Evolutionary conservation across 352 stramenopile species (phyloP), one percentile per base, ranked within the genome.

Genomic region (Pythium graminicola): DNA sequence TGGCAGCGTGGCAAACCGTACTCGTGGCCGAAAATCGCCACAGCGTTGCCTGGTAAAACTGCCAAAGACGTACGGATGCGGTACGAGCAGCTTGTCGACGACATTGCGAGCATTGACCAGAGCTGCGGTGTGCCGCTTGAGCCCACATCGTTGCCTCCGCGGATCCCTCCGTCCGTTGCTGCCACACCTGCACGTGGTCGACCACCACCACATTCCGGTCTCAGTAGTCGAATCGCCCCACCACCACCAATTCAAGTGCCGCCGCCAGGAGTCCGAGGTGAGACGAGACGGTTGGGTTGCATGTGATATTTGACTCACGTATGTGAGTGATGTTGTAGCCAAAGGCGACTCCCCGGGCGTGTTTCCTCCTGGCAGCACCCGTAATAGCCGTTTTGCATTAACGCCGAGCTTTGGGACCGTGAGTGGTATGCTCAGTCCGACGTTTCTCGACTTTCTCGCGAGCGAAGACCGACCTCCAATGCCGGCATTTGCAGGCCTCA

Each of bases 21-120:
- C 52, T 76, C 77, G 38, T 94, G 84, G 84, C 60, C 69, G 10
- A 87, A 87, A 61, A 90, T 94, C 32, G 81, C 84, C 3, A 65
- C 69, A 8, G 48, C 50, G 4, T 47, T 94, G 17, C 81, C 81
- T 0, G 81, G 78, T 3, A 92, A 89, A 53, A 86, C 72, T 7
- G 76, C 61, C 10, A 88, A 86, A 42, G 84, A 94, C 23, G 78
- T 88, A 27, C 70, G 70, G 23, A 59, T 60, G 28, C 70, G 80
- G 24, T 94, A 89, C 52, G 76, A 94, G 40, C 72, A 85, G 46
- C 78, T 94, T 45, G 58, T 94, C 27, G 68, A 73, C 24, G 84
- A 94, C 62, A 42, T 94, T 33, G 63, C 67, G 27, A 72, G 58
- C 7, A 91, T 90, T 51, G 84, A 94, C 23, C 70, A 49, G 26